These are phyloP conservation scores for Globisporangium takayamanum DNA, from an alignment of 352 stramenopile species.

Conservation along the genomic window DNA sequence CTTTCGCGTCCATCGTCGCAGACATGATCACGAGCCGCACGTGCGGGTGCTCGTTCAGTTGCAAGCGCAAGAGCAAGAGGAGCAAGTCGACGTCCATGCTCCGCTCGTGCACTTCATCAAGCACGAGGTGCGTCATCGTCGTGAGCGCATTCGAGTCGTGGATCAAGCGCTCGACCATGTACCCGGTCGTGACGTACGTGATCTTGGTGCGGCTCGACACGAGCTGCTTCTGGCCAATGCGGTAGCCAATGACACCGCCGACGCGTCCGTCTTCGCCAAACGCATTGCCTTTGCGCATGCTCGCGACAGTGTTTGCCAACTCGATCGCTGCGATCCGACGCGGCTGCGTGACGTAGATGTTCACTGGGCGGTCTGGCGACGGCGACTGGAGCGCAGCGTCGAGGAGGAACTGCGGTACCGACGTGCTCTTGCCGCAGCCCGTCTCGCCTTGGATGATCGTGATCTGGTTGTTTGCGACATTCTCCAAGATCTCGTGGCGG, in stretches of 20 bases:
- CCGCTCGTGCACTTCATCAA: conserved; percentile 95
- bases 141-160: conserved; percentile 87
- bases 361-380: conserved; percentile 48
- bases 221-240: conserved; percentile 88
- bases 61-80: conserved; percentile 85
- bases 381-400: conserved; percentile 31
- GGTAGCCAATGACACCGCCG: conserved; percentile 68
- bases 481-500: conserved; percentile 80
- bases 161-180: conserved; percentile 93
- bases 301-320: conserved; percentile 86
- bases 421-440: conserved; percentile 95
- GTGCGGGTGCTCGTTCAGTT: conserved; percentile 51
- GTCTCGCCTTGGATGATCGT: conserved; percentile 93
- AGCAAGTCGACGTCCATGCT: conserved; percentile 96
- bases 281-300: conserved; percentile 84
- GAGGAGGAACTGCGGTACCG: conserved; percentile 92
- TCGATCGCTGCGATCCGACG: conserved; percentile 91
- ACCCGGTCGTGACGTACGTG: conserved; percentile 96
- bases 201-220: conserved; percentile 89
- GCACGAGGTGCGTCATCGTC: conserved; percentile 91
- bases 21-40: conserved; percentile 95
- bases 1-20: conserved; percentile 92
- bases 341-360: conserved; percentile 95
- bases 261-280: conserved; percentile 58
- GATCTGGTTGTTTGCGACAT: conserved; percentile 75